Conservation (phyloP, 495 filamentous ascomycete species). For the Aspergillus campestris region DNA sequence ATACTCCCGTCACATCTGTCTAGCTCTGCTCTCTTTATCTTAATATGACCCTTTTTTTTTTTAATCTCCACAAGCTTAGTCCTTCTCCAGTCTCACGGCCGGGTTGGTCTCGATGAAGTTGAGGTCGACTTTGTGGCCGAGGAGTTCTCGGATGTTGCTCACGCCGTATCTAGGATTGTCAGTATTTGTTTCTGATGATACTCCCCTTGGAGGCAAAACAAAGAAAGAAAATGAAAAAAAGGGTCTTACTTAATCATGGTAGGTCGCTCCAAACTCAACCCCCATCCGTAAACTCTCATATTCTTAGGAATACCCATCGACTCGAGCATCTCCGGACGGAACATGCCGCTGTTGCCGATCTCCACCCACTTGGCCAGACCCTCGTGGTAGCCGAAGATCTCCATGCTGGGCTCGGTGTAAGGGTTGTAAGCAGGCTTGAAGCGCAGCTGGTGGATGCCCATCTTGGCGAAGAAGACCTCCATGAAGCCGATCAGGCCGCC, state of each 20-base stretch:
- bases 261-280: slow-evolving; percentile 81
- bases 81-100: slow-evolving; percentile 72
- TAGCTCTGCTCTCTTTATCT: not conserved
- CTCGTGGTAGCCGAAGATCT: slow-evolving; percentile 89
- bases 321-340: slow-evolving; percentile 92
- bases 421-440: slow-evolving; percentile 99
- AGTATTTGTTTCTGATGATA: not conserved
- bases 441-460: slow-evolving; percentile 79
- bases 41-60: slow-evolving; percentile 7
- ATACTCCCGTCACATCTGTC: too few relatives aligned
- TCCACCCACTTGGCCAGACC: slow-evolving; percentile 88
- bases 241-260: slow-evolving; percentile 97
- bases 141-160: slow-evolving; percentile 73
- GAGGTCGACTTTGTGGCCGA: slow-evolving; percentile 79
- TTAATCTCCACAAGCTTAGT: slow-evolving; percentile 30
- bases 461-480: slow-evolving; percentile 90
- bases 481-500: slow-evolving; percentile 96
- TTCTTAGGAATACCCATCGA: slow-evolving; percentile 82
- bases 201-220: not conserved
- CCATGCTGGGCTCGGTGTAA: slow-evolving; percentile 97
- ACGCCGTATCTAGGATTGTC: slow-evolving; percentile 52
- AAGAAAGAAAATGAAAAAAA: not conserved
- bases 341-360: slow-evolving; percentile 98
- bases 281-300: slow-evolving; percentile 86
- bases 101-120: slow-evolving; percentile 74